phyloP scores from a whole-genome alignment of 805 yeast species.

The Yamadazyma tumulicola region DNA sequence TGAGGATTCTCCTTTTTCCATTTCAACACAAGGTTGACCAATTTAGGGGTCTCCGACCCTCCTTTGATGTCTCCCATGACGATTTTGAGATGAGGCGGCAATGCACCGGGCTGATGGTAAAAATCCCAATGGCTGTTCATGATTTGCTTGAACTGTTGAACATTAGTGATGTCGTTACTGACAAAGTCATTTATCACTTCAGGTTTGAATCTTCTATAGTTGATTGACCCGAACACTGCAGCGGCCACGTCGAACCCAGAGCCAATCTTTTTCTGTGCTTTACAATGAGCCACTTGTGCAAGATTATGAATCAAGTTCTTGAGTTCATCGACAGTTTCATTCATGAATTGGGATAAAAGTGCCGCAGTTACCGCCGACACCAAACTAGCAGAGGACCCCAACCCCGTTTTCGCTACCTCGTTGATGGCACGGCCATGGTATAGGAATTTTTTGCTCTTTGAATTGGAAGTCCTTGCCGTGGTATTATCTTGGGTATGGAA shows the following conservation, averaged over 20 bases:
- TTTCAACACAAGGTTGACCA: slow-evolving; percentile 68
- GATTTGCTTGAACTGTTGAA: slow-evolving; percentile 14
- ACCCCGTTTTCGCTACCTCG: slow-evolving; percentile 86
- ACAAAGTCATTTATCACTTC: slow-evolving; percentile 36
- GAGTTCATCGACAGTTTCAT: slow-evolving; percentile 13
- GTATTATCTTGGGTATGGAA: slow-evolving; percentile 76
- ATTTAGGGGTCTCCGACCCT: slow-evolving; percentile 92
- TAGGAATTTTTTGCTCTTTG: slow-evolving; percentile 45
- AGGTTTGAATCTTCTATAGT: slow-evolving; percentile 75
- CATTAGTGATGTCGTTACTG: slow-evolving; percentile 24
- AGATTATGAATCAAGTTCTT: slow-evolving; percentile 60
- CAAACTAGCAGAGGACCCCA: slow-evolving; percentile 94
- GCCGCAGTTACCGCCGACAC: slow-evolving; percentile 78
- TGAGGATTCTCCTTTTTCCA: slow-evolving; percentile 63
- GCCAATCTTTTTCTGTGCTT: slow-evolving; percentile 93
- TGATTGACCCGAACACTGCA: slow-evolving; percentile 86
- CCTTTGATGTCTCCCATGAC: slow-evolving; percentile 92
- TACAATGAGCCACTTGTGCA: slow-evolving; percentile 87
- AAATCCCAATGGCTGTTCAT: slow-evolving; percentile 62
- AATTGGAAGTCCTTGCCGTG: slow-evolving; percentile 24
- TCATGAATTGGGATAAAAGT: slow-evolving; percentile 45
- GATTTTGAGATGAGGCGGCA: slow-evolving; percentile 68
- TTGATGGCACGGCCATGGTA: slow-evolving; percentile 60
- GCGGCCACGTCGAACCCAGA: slow-evolving; percentile 98
- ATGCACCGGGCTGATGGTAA: slow-evolving; percentile 46